Evolutionary conservation across 2,329 filamentous ascomycete genomes (phyloP).

Genomic region (Pseudocercospora fuligena): DNA sequence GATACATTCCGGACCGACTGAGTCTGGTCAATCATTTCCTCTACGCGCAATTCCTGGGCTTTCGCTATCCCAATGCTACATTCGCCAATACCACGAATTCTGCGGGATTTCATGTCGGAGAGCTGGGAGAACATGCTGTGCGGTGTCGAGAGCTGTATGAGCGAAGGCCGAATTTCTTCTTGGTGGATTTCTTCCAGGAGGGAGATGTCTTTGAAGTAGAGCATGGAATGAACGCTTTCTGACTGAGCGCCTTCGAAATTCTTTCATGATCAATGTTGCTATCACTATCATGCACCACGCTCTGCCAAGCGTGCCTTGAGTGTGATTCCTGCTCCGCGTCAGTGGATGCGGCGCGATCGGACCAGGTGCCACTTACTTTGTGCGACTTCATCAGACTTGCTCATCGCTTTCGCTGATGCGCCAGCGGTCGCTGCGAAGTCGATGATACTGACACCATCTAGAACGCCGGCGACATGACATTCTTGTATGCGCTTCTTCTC

Average conservation of each 20-base stretch:
- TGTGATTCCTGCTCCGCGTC: neutral
- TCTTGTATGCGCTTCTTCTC: constrained; percentile 6
- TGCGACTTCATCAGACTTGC: neutral
- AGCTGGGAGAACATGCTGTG: constrained; percentile 50
- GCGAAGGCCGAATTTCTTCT: constrained; percentile 47
- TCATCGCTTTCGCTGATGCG: neutral
- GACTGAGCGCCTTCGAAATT: constrained; percentile 4
- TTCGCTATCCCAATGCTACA: constrained; percentile 49
- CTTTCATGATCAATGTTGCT: neutral
- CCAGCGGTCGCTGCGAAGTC: constrained; percentile 10
- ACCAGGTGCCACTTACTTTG: neutral
- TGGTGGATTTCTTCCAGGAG: constrained; percentile 46
- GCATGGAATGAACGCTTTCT: constrained; percentile 37
- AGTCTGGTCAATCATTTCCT: constrained; percentile 55
- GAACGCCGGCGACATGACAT: constrained; percentile 6
- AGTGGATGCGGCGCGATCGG: neutral
- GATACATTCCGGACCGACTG: constrained; percentile 47
- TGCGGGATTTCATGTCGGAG: constrained; percentile 44
- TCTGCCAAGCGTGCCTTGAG: neutral
- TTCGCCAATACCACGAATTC: constrained; percentile 50
- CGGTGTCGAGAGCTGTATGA: constrained; percentile 46
- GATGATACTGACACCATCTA: constrained; percentile 11
- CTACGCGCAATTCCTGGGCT: constrained; percentile 49
- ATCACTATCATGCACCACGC: neutral
- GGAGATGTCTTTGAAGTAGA: constrained; percentile 38